Evolutionary conservation across 768 basidiomycete genomes (phyloP), one percentile per base, ranked within the genome.

Genomic region (Coprinopsis strossmayeri): DNA sequence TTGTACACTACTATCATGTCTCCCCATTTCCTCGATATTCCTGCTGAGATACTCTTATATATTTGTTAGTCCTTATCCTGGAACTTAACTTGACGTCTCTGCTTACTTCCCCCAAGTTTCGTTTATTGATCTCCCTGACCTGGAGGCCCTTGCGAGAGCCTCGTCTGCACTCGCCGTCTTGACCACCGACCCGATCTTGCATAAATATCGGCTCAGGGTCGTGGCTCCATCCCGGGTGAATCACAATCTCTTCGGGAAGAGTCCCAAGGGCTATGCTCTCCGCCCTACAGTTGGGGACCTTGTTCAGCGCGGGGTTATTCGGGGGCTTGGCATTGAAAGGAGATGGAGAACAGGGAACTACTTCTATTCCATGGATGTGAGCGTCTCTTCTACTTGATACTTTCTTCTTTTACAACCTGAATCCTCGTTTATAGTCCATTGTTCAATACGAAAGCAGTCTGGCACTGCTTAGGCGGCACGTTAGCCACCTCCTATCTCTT

Each of bases 41-140:
- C 82, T 17, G 67, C 73, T 21, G 84, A 87, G 61, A 65, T 77
- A 27, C 51, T 79, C 23, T 69, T 86, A 38, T 67, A 81, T 55
- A 82, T 86, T 25, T 65, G 82, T 82, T 54, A 50, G 76, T 58
- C n/a, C n/a, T n/a, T n/a, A n/a, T n/a, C n/a, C n/a, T n/a, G n/a
- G n/a, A n/a, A n/a, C n/a, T 35, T 35, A 34, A 25, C 21, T 9
- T 13, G 10, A 50, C 18, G 38, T 20, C 24, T 47, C 18, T n/a
- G n/a, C n/a, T n/a, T n/a, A n/a, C n/a, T 38, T 40, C 35, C 39
- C 18, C 21, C 2, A 49, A 87, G 85, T 84, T 38, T 79, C 81
- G 0, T 88, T 77, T 61, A 70, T 89, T 47, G 87, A 88, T 62
- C 63, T 87, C 4, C 86, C 87, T 0, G 87, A 89, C 59, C 73